Evolutionary conservation across 1,139 yeast genomes (phyloP).

Genomic region (Zygosaccharomyces sapae): DNA sequence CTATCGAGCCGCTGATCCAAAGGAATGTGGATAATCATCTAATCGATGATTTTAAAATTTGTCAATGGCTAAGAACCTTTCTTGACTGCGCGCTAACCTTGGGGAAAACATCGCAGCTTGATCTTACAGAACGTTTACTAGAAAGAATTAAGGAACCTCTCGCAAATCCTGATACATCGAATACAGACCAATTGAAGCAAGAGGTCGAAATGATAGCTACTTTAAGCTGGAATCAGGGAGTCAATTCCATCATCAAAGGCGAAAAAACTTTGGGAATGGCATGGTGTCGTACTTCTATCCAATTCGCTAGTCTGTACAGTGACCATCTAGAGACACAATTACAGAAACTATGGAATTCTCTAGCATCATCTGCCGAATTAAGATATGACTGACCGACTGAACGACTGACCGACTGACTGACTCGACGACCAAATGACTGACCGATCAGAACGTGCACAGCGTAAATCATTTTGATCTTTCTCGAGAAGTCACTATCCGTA

Average conservation of each 20-base stretch:
- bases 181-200: constrained; percentile 4
- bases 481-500: background rate
- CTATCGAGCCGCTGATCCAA: constrained; percentile 10
- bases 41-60: constrained; percentile 5
- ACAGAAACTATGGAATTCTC: constrained; percentile 19
- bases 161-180: background rate
- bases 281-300: constrained; percentile 25
- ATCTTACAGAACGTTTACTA: constrained; percentile 7
- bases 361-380: constrained; percentile 36
- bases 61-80: constrained; percentile 13
- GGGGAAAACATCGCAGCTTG: background rate
- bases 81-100: constrained; percentile 8
- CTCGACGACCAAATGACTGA: too few relatives aligned
- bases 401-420: too few relatives aligned
- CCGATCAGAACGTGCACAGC: too few relatives aligned
- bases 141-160: constrained; percentile 3
- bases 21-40: constrained; percentile 10
- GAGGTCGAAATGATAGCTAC: constrained; percentile 26
- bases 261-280: constrained; percentile 13
- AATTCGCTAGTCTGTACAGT: constrained; percentile 19
- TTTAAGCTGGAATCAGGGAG: constrained; percentile 29
- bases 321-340: constrained; percentile 18
- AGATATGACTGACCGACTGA: constrained; percentile 25
- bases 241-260: constrained; percentile 21
- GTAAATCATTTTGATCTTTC: background rate